Evolutionary conservation across 306 rosid species (phyloP).

Genomic region (Corylus avellana): DNA sequence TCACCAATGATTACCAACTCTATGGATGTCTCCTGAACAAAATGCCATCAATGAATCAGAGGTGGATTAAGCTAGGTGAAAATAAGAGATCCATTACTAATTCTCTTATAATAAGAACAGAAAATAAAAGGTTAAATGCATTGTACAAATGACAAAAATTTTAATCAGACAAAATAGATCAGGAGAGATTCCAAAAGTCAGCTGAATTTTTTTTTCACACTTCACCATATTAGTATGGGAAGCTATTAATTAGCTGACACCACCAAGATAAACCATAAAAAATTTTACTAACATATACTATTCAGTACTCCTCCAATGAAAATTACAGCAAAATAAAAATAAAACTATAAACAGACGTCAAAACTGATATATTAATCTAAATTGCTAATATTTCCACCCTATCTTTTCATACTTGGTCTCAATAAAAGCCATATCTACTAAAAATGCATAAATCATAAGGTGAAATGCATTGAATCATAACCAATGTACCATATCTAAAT

Average conservation of each 20-base stretch:
- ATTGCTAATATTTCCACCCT: no score
- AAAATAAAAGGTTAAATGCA: not conserved
- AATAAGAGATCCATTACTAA: not conserved
- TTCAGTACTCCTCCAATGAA: not conserved
- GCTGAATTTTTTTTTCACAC: not conserved
- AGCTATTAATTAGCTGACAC: not conserved
- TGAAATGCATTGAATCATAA: not conserved
- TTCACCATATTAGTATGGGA: not conserved
- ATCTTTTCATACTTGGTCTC: not conserved
- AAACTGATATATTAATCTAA: no score
- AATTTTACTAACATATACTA: not conserved
- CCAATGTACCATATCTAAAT: not conserved
- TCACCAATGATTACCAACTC: conserved; percentile 77
- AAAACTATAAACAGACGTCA: no score
- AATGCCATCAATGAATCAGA: conserved; percentile 11
- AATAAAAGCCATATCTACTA: not conserved
- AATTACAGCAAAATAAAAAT: not conserved
- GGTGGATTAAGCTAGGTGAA: conserved; percentile 7
- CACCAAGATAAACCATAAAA: not conserved
- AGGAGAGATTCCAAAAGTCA: not conserved
- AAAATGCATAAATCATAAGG: not conserved
- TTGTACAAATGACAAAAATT: not conserved
- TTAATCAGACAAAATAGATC: not conserved
- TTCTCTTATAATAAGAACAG: not conserved
- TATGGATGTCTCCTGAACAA: conserved; percentile 81